These are phyloP conservation scores for Giardia duodenalis DNA, from an alignment of 208 protist genomes.

Conservation along the genomic window DNA sequence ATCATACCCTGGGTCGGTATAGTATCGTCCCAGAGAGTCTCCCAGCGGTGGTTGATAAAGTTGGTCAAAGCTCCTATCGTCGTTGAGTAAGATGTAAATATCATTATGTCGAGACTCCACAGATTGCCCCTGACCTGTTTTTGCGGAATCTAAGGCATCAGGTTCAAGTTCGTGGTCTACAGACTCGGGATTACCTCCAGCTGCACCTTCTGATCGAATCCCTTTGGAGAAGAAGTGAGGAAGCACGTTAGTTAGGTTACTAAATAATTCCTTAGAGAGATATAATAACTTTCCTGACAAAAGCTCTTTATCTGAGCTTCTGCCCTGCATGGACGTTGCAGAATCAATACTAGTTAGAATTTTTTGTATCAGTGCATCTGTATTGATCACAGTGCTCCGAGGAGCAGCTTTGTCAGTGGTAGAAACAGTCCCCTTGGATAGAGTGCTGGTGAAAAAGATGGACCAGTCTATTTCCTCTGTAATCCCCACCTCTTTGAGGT, in stretches of 20 bases:
- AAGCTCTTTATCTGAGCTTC: background rate
- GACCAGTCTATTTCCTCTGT: background rate
- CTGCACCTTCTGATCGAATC: background rate
- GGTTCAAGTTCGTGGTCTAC: too few relatives aligned
- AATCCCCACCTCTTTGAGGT: background rate
- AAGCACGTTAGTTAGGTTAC: background rate
- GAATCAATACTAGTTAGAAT: background rate
- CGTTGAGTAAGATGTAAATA: too few relatives aligned
- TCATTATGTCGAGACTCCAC: too few relatives aligned
- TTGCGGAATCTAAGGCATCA: too few relatives aligned
- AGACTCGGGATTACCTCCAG: too few relatives aligned
- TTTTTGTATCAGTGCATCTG: background rate
- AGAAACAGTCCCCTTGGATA: background rate
- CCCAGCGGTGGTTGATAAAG: background rate
- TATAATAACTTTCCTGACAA: background rate
- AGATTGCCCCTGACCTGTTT: too few relatives aligned
- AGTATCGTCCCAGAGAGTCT: background rate
- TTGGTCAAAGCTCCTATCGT: background rate
- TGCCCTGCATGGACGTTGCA: background rate
- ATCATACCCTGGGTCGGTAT: background rate
- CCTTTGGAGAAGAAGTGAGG: background rate
- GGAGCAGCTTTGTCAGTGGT: background rate
- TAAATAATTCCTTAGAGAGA: background rate
- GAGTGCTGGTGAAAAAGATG: background rate
- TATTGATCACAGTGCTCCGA: background rate